phyloP scores from a whole-genome alignment of 1,139 yeast species.

The Candida albicans region DNA sequence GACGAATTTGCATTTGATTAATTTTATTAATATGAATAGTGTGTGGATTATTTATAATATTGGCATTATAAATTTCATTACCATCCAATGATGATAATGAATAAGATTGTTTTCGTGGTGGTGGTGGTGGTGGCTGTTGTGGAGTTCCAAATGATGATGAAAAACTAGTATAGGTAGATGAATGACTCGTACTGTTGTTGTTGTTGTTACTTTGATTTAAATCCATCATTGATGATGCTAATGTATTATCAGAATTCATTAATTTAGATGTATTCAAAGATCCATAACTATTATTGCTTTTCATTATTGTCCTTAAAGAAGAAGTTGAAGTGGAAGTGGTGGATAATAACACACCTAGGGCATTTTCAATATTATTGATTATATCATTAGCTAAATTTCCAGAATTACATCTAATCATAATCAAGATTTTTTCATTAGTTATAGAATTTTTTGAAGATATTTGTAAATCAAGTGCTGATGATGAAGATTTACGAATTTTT shows the following conservation, averaged over 20 bases:
- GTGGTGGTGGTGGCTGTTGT: not conserved
- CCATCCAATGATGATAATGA: conserved; percentile 5
- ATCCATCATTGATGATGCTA: conserved; percentile 41
- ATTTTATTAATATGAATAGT: conserved; percentile 25
- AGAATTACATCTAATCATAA: conserved; percentile 38
- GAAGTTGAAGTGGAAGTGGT: conserved; percentile 15
- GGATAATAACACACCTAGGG: conserved; percentile 25
- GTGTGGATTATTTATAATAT: conserved; percentile 24
- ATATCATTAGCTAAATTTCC: conserved; percentile 29
- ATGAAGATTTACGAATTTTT: conserved; percentile 36
- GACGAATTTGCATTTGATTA: conserved; percentile 33
- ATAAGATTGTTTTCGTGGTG: not conserved
- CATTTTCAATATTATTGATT: conserved; percentile 27
- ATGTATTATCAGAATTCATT: conserved; percentile 31
- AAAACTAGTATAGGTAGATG: conserved; percentile 40
- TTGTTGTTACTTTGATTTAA: no score
- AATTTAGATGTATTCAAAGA: conserved; percentile 21
- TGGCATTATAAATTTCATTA: conserved; percentile 12
- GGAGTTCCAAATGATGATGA: conserved; percentile 21
- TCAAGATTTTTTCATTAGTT: conserved; percentile 26
- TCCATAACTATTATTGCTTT: conserved; percentile 14
- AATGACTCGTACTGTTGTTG: conserved; percentile 24
- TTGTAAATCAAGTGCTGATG: conserved; percentile 46
- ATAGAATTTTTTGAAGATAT: conserved; percentile 34
- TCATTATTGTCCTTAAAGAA: no score